Conservation (phyloP, 2,329 filamentous ascomycete species). For the Microsporum audouinii region DNA sequence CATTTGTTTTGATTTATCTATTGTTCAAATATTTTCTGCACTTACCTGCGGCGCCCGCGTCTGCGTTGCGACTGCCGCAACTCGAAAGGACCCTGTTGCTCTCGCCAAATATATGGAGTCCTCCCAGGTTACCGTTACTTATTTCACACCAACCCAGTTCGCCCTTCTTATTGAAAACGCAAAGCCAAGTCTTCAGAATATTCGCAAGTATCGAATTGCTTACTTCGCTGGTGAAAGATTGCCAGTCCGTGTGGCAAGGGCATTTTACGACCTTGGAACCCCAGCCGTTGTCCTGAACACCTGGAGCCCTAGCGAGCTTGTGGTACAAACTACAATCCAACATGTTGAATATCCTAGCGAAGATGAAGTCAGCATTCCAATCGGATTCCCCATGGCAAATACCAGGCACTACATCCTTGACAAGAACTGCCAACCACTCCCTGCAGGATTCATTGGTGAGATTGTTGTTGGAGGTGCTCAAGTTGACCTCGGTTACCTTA, state of each 20-base stretch:
- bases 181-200: constrained; percentile 11
- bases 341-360: constrained; percentile 38
- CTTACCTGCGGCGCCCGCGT: constrained; percentile 16
- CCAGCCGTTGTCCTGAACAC: constrained; percentile 16
- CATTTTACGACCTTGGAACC: constrained; percentile 11
- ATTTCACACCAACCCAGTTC: constrained; percentile 18
- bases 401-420: constrained; percentile 32
- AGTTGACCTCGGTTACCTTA: constrained; percentile 15
- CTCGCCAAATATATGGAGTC: constrained; percentile 15
- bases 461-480: constrained; percentile 26
- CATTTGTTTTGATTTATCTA: constrained; percentile 14
- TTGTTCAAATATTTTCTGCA: constrained; percentile 16
- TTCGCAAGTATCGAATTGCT: constrained; percentile 13
- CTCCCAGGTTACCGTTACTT: constrained; percentile 16
- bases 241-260: constrained; percentile 38
- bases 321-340: constrained; percentile 18
- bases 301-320: constrained; percentile 17
- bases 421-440: constrained; percentile 25
- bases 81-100: constrained; percentile 15
- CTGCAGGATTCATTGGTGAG: constrained; percentile 32
- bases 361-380: constrained; percentile 41
- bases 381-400: constrained; percentile 24
- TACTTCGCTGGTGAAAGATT: constrained; percentile 16
- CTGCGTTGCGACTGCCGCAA: constrained; percentile 12
- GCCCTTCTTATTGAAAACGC: constrained; percentile 14